Evolutionary conservation across 148 eudicot species (phyloP).

Genomic region (Heliosperma pusillum): DNA sequence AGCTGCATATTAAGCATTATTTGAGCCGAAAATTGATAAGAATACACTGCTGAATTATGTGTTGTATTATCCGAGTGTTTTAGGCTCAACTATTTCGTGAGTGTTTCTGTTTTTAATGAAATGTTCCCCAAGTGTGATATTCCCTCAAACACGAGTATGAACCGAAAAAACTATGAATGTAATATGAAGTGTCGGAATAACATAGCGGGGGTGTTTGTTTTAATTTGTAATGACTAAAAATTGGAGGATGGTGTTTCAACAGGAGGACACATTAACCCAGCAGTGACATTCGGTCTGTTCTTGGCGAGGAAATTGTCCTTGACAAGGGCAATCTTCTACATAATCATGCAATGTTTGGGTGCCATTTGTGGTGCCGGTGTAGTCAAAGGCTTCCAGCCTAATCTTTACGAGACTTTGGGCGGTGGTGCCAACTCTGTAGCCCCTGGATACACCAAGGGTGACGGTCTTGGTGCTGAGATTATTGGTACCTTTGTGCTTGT

Average conservation of each 20-base stretch:
- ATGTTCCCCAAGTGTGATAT: too few relatives aligned
- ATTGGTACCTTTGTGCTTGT: conserved; percentile 71
- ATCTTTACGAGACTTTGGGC: conserved; percentile 34
- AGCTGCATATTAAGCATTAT: too few relatives aligned
- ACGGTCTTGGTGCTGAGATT: conserved; percentile 68
- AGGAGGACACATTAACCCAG: conserved; percentile 74
- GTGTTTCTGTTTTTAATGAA: too few relatives aligned
- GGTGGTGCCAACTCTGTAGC: conserved; percentile 59
- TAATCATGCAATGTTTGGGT: conserved; percentile 61
- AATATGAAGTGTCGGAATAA: too few relatives aligned
- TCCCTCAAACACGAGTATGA: too few relatives aligned
- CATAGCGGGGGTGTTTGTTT: background rate
- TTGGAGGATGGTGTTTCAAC: conserved; percentile 7
- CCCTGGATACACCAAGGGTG: conserved; percentile 70
- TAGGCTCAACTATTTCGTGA: too few relatives aligned
- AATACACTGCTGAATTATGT: too few relatives aligned
- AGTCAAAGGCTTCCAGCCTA: conserved; percentile 55
- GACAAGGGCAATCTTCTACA: conserved; percentile 61
- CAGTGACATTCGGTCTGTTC: conserved; percentile 63
- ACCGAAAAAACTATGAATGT: too few relatives aligned
- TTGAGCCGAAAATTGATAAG: too few relatives aligned
- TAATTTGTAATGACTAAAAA: background rate
- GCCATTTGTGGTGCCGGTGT: conserved; percentile 80
- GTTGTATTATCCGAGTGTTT: too few relatives aligned
- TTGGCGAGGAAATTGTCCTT: conserved; percentile 61